Evolutionary conservation across 23 red algal species (phyloP), one percentile per base, ranked within the genome.

Genomic region (Gracilaria domingensis): DNA sequence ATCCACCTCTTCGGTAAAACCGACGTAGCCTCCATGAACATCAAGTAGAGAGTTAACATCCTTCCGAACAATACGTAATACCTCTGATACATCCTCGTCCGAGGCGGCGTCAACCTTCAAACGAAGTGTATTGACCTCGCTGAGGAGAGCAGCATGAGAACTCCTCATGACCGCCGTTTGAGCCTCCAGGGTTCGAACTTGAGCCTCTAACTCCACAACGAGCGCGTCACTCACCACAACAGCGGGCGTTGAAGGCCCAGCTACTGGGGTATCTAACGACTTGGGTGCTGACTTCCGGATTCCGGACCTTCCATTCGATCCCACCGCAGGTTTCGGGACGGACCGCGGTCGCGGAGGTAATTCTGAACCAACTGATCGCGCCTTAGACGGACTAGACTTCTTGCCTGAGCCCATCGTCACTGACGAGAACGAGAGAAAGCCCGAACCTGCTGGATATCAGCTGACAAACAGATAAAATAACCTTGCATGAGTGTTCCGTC

Each of bases 111-210:
- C 58, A 4, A 64, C 58, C 58, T 64, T 64, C 58, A 64, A 8
- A 26, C 58, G 58, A 64, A 64, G 26, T 64, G 58, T 64, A 64
- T 64, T 14, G 58, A 64, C 58, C 58, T 64, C 58, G 17, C 6
- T 64, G 6, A 14, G 6, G 58, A 64, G 21, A 16, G 58, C 58
- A 64, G 58, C 58, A 64, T 64, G 58, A 64, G 26, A 64, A 16
- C 58, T 64, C 14, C 58, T 64, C 58, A 64, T 64, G 58, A 64
- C 14, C 17, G 58, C 58, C 58, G 58, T 64, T 14, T 64, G 58
- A 14, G 58, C 58, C 58, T 64, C 58, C 4, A 64, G 26, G 3
- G 58, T 64, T 4, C 26, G 58, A 4, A 64, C 58, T 26, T 64
- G 58, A 29, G 58, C 7, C 58, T 64, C 26, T 14, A 64, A 14